Conservation (phyloP, 176 grass and related monocot species). For the Miscanthus lutarioriparius region DNA sequence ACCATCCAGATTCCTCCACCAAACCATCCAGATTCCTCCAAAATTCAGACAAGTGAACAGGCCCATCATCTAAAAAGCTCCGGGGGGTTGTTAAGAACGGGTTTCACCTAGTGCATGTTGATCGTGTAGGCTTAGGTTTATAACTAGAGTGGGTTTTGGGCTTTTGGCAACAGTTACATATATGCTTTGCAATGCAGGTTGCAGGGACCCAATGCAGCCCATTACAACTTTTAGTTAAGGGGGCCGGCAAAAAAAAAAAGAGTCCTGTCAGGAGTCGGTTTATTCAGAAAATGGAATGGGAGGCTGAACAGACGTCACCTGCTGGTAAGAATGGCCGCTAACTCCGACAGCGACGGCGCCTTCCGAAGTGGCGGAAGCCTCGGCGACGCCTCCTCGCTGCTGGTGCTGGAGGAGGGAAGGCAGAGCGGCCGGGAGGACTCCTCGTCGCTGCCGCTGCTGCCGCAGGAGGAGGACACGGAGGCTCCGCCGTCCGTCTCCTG, state of each 20-base stretch:
- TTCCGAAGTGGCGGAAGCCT: slow-evolving; percentile 52
- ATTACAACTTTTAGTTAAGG: neutral
- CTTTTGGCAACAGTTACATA: neutral
- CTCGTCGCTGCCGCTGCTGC: slow-evolving; percentile 16
- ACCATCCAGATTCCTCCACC: too few relatives aligned
- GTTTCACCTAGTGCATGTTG: neutral
- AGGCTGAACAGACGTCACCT: slow-evolving; percentile 37
- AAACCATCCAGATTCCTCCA: too few relatives aligned
- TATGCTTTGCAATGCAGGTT: too few relatives aligned
- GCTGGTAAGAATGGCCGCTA: slow-evolving; percentile 43
- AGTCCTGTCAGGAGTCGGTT: neutral
- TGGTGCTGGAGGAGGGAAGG: neutral
- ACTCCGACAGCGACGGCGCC: slow-evolving; percentile 44
- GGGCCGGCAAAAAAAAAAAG: neutral
- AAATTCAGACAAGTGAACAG: too few relatives aligned
- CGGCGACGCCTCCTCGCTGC: slow-evolving; percentile 34
- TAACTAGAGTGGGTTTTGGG: neutral
- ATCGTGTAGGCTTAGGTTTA: neutral
- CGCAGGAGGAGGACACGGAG: slow-evolving; percentile 5
- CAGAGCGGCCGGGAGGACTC: slow-evolving; percentile 48
- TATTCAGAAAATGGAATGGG: neutral
- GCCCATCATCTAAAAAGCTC: neutral
- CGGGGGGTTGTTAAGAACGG: neutral
- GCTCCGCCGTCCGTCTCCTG: slow-evolving; percentile 52
- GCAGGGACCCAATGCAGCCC: neutral